Conservation (phyloP, 805 yeast species). For the Candida jianshihensis region DNA sequence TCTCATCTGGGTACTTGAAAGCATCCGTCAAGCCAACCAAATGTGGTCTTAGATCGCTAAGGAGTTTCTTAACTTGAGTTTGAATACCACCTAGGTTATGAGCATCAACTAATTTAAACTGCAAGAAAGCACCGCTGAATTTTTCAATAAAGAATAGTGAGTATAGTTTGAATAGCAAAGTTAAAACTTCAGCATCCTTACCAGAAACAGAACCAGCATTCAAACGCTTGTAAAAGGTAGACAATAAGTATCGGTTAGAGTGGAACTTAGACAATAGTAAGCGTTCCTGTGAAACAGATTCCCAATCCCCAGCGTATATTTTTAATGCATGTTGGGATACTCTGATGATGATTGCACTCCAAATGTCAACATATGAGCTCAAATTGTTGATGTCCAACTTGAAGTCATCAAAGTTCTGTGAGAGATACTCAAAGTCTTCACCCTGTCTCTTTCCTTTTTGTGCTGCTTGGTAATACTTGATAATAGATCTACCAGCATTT, state of each 20-base stretch:
- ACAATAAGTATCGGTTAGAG: constrained; percentile 31
- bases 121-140: constrained; percentile 66
- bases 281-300: constrained; percentile 32
- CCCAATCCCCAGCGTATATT: constrained; percentile 27
- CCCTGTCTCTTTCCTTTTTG: constrained; percentile 27
- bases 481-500: constrained; percentile 71
- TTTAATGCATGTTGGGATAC: constrained; percentile 24
- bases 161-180: constrained; percentile 52
- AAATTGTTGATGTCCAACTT: constrained; percentile 18
- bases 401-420: constrained; percentile 22
- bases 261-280: constrained; percentile 33
- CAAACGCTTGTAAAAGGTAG: constrained; percentile 25
- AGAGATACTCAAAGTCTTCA: constrained; percentile 25
- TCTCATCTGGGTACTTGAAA: constrained; percentile 72
- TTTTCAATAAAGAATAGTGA: constrained; percentile 61
- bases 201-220: constrained; percentile 15
- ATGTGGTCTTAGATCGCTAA: constrained; percentile 52
- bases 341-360: constrained; percentile 30
- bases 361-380: constrained; percentile 19
- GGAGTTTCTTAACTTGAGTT: constrained; percentile 37
- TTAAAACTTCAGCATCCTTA: constrained; percentile 40
- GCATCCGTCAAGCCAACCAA: constrained; percentile 79
- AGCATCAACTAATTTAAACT: constrained; percentile 48
- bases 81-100: constrained; percentile 37
- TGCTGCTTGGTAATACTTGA: constrained; percentile 34